Base-by-base conservation (phyloP, 176 grass and related monocot genomes). In the Carex parvula region DNA sequence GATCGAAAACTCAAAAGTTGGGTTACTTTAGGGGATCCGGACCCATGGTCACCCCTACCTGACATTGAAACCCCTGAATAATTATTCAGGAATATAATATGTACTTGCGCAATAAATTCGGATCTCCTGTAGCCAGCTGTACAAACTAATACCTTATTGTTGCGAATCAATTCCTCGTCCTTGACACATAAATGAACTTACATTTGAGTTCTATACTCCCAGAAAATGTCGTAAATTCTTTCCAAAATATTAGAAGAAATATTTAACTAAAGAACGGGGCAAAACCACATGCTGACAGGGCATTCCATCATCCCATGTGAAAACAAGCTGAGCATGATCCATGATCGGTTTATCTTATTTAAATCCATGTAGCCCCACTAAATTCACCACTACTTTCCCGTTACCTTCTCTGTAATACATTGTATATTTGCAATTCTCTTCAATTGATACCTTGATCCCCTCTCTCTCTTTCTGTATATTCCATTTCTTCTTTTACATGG, bases 341-440 rank as follows among this genome's bases (percentile, higher is more conserved):
- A 30, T 50, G 20, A 24, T 82, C 59, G 10, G 10, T 52, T 61
- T 41, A 55, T 85, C 85, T 81, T 87, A 35, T 84, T 87, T 42
- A 11, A 60, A 77, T 20, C 87, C 84, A 77, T 78, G 76, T 89
- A 57, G 75, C 65, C 85, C 84, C 14, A 17, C 54, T 62, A 75
- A 18, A 62, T 53, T 81, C 22, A n/a, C 61, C 80, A 80, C 79
- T 50, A 32, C 83, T 6, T 21, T 3, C 50, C 14, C 12, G 32
- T 33, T 55, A 15, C 17, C 22, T 37, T 64, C 9, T 42, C 59
- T 46, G 6, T 84, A 56, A 35, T 26, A 17, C 62, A 54, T 46
- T 59, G n/a, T 29, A 21, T 9, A 8, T 14, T 48, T 18, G 56
- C 80, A 66, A 48, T 82, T 82, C 42, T 73, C 44, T 50, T 73